Conservation (phyloP, 2,329 filamentous ascomycete genomes). For the Sporothrix pallida region DNA sequence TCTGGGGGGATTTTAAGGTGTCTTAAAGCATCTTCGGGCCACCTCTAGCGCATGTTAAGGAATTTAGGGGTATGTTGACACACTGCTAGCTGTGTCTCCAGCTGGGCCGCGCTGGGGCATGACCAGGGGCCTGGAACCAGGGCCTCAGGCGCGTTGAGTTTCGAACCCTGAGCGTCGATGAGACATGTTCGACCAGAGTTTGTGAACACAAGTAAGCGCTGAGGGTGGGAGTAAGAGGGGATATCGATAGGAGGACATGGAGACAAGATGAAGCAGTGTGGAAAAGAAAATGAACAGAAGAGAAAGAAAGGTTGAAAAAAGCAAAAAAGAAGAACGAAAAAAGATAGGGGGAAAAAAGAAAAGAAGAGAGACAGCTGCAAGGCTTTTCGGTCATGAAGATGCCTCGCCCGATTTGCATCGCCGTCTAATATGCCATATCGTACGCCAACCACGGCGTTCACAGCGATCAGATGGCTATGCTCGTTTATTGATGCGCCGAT, state of each 20-base stretch:
- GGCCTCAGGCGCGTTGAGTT: constrained; percentile 48
- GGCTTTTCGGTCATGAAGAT: too few species aligned
- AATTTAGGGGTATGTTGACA: background rate
- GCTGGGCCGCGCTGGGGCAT: constrained; percentile 22
- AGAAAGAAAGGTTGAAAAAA: background rate
- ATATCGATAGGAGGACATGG: background rate
- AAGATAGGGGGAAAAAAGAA: background rate
- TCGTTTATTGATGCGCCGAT: background rate
- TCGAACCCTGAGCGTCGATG: constrained; percentile 48
- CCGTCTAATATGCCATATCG: background rate
- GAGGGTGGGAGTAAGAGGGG: too few species aligned
- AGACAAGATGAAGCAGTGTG: background rate
- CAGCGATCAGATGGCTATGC: constrained; percentile 16
- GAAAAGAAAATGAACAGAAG: background rate
- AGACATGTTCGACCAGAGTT: constrained; percentile 38
- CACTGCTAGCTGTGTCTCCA: background rate
- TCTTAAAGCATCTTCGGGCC: background rate
- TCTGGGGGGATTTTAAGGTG: background rate
- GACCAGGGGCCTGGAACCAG: constrained; percentile 35
- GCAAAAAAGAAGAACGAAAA: background rate
- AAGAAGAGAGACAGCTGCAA: background rate
- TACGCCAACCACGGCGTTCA: background rate
- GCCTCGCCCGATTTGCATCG: background rate
- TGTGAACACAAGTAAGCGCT: constrained; percentile 24
- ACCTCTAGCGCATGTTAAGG: too few species aligned